Percentiles rank a stretch among this genome's conserved stretches.
Conservation (phyloP, 2,329 filamentous ascomycete species). For the Arthrobotrys entomopaga region DNA sequence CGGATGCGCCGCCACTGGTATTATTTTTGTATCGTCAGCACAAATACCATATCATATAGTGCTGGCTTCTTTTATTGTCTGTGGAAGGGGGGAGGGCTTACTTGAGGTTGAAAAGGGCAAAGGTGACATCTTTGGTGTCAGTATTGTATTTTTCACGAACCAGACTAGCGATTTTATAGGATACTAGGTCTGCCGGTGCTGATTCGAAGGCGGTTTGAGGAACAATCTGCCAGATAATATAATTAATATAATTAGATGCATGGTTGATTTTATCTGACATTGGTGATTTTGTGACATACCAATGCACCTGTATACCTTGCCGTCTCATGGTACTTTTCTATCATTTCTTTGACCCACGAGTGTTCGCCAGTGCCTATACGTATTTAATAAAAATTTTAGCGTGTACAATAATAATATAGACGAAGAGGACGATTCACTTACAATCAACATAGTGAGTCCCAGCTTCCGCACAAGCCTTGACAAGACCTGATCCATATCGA, state of each 20-base stretch:
- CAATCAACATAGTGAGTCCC: slow-evolving; percentile 76
- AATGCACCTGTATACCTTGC: slow-evolving; percentile 72
- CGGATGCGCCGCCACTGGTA: slow-evolving; percentile 68
- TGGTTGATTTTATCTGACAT: background rate
- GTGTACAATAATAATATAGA: too few species aligned
- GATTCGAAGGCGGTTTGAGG: slow-evolving; percentile 73
- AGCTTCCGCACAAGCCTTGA: slow-evolving; percentile 72
- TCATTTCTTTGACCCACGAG: slow-evolving; percentile 72
- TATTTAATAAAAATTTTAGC: background rate
- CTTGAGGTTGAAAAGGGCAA: slow-evolving; percentile 65
- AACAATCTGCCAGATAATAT: slow-evolving; percentile 65
- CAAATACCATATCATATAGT: too few species aligned
- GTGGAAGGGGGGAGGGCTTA: slow-evolving; percentile 57
- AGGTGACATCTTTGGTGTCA: slow-evolving; percentile 67
- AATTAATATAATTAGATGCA: too few species aligned
- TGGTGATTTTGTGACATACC: slow-evolving; percentile 62
- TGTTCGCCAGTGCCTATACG: slow-evolving; percentile 69
- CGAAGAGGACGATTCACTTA: slow-evolving; percentile 47
- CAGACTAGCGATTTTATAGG: slow-evolving; percentile 67
- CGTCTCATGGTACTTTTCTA: slow-evolving; percentile 70
- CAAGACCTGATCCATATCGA: slow-evolving; percentile 72
- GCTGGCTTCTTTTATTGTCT: too few species aligned
- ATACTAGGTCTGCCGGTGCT: slow-evolving; percentile 70
- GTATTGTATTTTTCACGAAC: slow-evolving; percentile 67
- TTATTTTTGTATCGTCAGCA: slow-evolving; percentile 11